Evolutionary conservation across 192 early-diverging fungal genomes (phyloP), one percentile per base, ranked within the genome.

Genomic region (Diversispora epigaea): DNA sequence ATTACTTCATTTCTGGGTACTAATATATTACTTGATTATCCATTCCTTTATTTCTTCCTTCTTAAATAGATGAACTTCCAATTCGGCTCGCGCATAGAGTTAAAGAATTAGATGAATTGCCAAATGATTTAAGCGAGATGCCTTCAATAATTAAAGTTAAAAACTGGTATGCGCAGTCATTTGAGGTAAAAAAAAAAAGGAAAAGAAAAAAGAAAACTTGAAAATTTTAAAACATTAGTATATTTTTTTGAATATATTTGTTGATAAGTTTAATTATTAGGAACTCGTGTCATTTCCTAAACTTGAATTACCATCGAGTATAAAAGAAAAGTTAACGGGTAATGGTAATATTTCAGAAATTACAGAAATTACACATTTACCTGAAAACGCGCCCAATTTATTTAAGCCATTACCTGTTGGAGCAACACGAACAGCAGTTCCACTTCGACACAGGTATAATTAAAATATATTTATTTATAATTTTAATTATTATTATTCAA

Each of bases 151-250:
- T 89, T 49, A 86, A 89, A n/a, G 96, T 98, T 43, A 95, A 95
- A 79, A 86, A 94, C 78, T 96, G 94, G 96, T 98, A 98, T 81
- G 91, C 93, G 44, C 93, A 96, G 64, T 93, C 92, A 58, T 96
- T 95, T 82, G 85, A 92, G 83, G 88, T 86, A 83, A 58, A 61
- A 14, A 64, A 40, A 7, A 7, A 21, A 47, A 15, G 10, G 12
- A n/a, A 41, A 22, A n/a, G 49, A 25, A 44, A 2, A 8, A 47
- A 17, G 6, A n/a, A 64, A 44, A 15, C 25, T 39, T 44, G 52
- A 14, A n/a, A 39, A 12, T 2, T 14, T 11, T 49, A 11, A 11
- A 11, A 49, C 47, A 49, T 11, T 49, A 2, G 25, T 32, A 32
- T 32, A 32, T 21, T 19, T 32, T 58, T 58, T 58, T 22, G 11